Evolutionary conservation across 2,329 filamentous ascomycete genomes (phyloP).

Genomic region (Fusarium nodosum): DNA sequence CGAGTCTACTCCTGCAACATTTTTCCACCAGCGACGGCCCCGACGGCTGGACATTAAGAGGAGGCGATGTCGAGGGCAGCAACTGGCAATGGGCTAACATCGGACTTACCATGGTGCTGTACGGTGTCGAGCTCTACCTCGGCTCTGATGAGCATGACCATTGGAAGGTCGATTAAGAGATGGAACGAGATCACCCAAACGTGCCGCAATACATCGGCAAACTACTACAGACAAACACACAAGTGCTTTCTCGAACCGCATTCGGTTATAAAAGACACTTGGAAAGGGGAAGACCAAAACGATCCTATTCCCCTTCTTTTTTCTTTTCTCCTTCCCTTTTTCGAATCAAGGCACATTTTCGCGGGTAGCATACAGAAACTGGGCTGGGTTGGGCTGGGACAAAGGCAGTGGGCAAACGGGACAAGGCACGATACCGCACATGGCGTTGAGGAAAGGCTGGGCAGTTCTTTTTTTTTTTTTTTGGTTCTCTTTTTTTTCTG

Average conservation of each 20-base stretch:
- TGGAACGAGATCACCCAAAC: background rate
- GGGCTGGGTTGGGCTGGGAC: constrained; percentile 43
- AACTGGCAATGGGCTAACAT: constrained; percentile 96
- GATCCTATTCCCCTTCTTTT: constrained; percentile 7
- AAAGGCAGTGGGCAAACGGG: constrained; percentile 35
- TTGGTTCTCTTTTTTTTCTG: constrained; percentile 3
- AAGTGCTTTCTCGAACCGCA: constrained; percentile 17
- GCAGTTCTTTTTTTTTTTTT: constrained; percentile 46
- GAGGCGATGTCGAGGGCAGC: constrained; percentile 83
- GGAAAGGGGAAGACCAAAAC: constrained; percentile 29
- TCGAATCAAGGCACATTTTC: constrained; percentile 36
- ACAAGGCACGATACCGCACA: constrained; percentile 44
- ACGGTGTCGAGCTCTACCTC: constrained; percentile 90
- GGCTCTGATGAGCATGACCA: constrained; percentile 89
- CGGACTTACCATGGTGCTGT: constrained; percentile 87
- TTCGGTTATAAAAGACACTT: constrained; percentile 10
- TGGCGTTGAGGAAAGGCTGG: constrained; percentile 52
- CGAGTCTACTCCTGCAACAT: constrained; percentile 93
- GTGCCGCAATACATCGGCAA: constrained; percentile 4
- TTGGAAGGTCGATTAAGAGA: constrained; percentile 89
- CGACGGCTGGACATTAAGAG: constrained; percentile 86
- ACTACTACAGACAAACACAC: constrained; percentile 23
- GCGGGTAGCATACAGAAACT: constrained; percentile 44
- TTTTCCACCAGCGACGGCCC: constrained; percentile 82
- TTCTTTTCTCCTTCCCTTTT: constrained; percentile 9